phyloP scores from a whole-genome alignment of 345 rosid genomes.

The Arabis alpina region DNA sequence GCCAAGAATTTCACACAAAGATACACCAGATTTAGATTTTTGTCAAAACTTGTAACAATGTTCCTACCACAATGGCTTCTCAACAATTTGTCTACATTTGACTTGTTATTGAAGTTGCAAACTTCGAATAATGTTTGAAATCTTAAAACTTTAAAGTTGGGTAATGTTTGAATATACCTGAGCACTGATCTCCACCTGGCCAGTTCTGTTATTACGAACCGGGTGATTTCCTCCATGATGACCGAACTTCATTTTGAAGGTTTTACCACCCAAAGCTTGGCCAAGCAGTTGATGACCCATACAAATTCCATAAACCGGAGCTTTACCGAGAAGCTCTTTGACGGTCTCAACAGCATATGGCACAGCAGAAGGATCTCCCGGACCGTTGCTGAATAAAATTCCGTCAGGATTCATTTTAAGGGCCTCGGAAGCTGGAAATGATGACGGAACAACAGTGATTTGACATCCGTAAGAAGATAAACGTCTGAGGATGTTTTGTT shows the following conservation, averaged over 20 bases:
- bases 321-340: slow-evolving; percentile 77
- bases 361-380: slow-evolving; percentile 97
- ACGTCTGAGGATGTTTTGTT: slow-evolving; percentile 87
- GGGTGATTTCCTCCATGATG: slow-evolving; percentile 99
- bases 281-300: slow-evolving; percentile 99
- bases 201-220: slow-evolving; percentile 65
- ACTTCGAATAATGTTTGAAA: background rate
- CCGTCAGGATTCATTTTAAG: slow-evolving; percentile 91
- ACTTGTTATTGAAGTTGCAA: background rate
- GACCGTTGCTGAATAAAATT: slow-evolving; percentile 97
- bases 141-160: background rate
- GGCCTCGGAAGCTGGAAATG: slow-evolving; percentile 83
- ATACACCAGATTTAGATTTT: slow-evolving; percentile 18
- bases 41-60: slow-evolving; percentile 12
- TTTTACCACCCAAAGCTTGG: slow-evolving; percentile 94
- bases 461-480: slow-evolving; percentile 85
- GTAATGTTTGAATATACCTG: slow-evolving; percentile 58
- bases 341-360: slow-evolving; percentile 93
- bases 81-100: background rate
- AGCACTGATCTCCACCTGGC: slow-evolving; percentile 91
- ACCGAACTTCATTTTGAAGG: slow-evolving; percentile 97
- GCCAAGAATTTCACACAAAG: slow-evolving; percentile 19
- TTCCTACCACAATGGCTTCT: slow-evolving; percentile 9
- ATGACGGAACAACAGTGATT: slow-evolving; percentile 87
- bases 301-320: slow-evolving; percentile 94